These are phyloP conservation scores for Gentiana dahurica DNA, from an alignment of 257 asterid species.

Conservation along the genomic window DNA sequence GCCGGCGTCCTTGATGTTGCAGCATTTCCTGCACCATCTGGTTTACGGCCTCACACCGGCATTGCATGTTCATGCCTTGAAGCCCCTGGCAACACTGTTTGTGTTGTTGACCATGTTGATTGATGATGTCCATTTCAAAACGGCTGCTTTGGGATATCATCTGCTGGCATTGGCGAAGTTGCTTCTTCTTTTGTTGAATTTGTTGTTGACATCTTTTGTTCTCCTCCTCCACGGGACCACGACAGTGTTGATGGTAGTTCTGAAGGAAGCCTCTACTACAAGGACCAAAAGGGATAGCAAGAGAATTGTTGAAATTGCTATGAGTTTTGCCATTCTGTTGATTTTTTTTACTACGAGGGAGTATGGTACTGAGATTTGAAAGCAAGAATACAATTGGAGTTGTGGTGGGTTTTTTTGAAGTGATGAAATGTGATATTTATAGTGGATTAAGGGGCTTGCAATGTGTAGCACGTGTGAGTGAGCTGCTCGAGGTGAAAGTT, in stretches of 20 bases:
- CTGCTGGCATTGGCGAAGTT: conserved; percentile 23
- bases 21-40: background rate
- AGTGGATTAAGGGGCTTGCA: background rate
- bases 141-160: conserved; percentile 10
- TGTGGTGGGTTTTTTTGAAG: background rate
- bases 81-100: background rate
- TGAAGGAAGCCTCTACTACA: conserved; percentile 23
- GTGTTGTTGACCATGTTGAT: background rate
- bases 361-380: background rate
- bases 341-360: background rate
- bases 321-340: conserved; percentile 17
- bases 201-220: conserved; percentile 21
- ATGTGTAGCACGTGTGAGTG: background rate
- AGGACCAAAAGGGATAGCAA: conserved; percentile 32
- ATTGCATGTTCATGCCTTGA: background rate
- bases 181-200: conserved; percentile 28
- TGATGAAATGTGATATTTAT: background rate
- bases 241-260: conserved; percentile 30
- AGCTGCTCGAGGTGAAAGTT: no score
- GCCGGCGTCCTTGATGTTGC: background rate
- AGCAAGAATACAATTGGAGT: background rate
- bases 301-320: conserved; percentile 20
- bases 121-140: background rate
- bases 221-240: conserved; percentile 23
- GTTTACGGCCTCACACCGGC: conserved; percentile 5